Base-by-base conservation (phyloP, 306 rosid species). In the Casuarina cunninghamiana region DNA sequence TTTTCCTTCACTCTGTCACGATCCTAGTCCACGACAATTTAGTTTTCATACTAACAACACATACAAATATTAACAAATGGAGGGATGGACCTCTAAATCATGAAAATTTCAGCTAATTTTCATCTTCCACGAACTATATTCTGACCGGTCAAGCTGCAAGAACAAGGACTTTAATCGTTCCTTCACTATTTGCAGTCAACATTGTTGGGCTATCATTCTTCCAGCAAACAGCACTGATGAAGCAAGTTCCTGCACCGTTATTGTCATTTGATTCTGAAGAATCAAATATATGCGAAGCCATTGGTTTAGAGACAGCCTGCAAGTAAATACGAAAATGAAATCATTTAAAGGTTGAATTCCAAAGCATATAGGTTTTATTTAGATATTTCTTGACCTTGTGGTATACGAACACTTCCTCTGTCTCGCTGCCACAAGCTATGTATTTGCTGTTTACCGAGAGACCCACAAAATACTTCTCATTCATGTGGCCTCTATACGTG, bases 201-300 rank as follows among this genome's bases (percentile, higher is more conserved):
- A 96, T 84, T 39, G 96, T 96, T 60, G 98, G 93, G 80, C 94
- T 91, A 81, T 93, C 91, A 63, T 91, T 91, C 94, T 96, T 91
- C 98, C 99, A 96, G 77, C 98, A 96, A 68, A 96, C 99, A 17
- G 97, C 97, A 43, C 99, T 96, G 73, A 96, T 96, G 88, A 96
- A 96, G 82, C 85, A 90, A 12, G 96, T 87, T 76, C 90, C 94
- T 0, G 86, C 88, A 72, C 86, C 93, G 44, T 96, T 97, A 46
- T 96, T 97, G 0, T 91, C 97, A 2, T 89, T 97, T 72, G 77
- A 50, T 55, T 89, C 97, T 2, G 90, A 88, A 44, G 97, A 87
- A 46, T 98, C 91, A 79, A 96, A 93, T 82, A 87, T 85, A 79
- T 96, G 98, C 91, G 94, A 80, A 8, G 98, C 90, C 84, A 90